Evolutionary conservation across 2,329 filamentous ascomycete genomes (phyloP), one percentile per base, ranked within the genome.

Genomic region (Penicillium decumbens): DNA sequence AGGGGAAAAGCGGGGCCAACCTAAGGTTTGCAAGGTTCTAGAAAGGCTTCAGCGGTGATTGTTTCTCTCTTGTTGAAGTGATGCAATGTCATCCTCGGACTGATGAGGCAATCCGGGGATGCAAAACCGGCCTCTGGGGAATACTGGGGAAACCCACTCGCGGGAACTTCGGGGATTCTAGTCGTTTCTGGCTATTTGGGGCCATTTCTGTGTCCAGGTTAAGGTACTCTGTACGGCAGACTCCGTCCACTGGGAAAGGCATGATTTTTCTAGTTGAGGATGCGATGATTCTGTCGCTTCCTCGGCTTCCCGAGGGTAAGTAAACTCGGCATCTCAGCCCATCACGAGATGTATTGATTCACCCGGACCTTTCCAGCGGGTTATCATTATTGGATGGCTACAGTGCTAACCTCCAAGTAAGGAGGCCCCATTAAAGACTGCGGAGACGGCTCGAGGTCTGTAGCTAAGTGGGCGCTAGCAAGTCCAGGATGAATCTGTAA

Each of bases 1-100:
- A 23, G 43, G 32, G 32, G 40, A 40, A 50, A 43, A 39, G 47
- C 27, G 29, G 43, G 40, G 35, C 30, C 27, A 9, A 18, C 32
- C 32, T 35, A 10, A 35, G 32, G 15, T 35, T 35, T 20, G 5
- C 32, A 20, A 35, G 32, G 32, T 18, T 13, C 32, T 15, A 18
- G 15, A 35, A 10, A 8, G 32, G 32, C 15, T 35, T 20, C 32
- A 35, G 35, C 54, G 53, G 54, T 57, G 55, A 57, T 35, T 45
- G 24, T 38, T 56, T 60, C 47, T 49, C 41, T 37, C 51, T 58
- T 54, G 57, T 25, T 20, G 52, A 18, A 25, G 12, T 39, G 37
- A 25, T 39, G 23, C 24, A 41, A 41, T 41, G 25, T 24, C 12
- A 40, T 39, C 13, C 20, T 39, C 37, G 12, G 40, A 38, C n/a